Evolutionary conservation across 1,139 yeast species (phyloP), one percentile per base, ranked within the genome.

Genomic region (Neolecta irregularis): DNA sequence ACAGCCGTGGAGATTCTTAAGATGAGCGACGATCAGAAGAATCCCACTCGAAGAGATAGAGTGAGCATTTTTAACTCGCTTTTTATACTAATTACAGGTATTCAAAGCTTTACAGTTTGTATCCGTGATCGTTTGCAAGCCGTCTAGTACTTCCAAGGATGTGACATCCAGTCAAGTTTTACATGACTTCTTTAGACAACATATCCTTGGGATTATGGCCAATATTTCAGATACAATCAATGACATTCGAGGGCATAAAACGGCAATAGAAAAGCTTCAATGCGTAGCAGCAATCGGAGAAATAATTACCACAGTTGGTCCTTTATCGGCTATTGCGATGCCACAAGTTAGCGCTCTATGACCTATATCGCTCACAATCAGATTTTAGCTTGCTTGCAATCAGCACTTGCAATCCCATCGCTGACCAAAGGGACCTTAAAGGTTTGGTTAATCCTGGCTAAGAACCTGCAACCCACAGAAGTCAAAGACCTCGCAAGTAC

Each of bases 351-450:
- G 6, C 7, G 12, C 22, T 13, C 13, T 4, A 20, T n/a, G 13
- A 16, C 12, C 22, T 16, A 16, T 28, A 7, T 7, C 20, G 20
- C 20, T 20, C 22, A 28, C 16, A 12, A n/a, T 26, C 22, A 88
- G 51, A 68, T 91, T 4, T 75, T 83, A 40, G 77, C 93, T 1
- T 78, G 93, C 47, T 58, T 91, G 13, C 95, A 83, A 49, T 72
- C 88, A 0, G 76, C 91, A 0, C 56, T 85, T 22, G 85, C 75
- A 26, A 67, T 66, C 16, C 57, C 65, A 0, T 72, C 69, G 21
- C 64, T 83, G 18, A 75, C 76, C 43, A 60, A 60, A 13, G 66
- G 67, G 24, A 72, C 91, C 0, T 57, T 88, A 36, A 60, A 64
- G 30, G 76, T 92, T 38, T 76, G 94, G 76, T 61, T 60, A 46